Conservation (phyloP, 2,329 filamentous ascomycete species). For the Neofusicoccum sp. region DNA sequence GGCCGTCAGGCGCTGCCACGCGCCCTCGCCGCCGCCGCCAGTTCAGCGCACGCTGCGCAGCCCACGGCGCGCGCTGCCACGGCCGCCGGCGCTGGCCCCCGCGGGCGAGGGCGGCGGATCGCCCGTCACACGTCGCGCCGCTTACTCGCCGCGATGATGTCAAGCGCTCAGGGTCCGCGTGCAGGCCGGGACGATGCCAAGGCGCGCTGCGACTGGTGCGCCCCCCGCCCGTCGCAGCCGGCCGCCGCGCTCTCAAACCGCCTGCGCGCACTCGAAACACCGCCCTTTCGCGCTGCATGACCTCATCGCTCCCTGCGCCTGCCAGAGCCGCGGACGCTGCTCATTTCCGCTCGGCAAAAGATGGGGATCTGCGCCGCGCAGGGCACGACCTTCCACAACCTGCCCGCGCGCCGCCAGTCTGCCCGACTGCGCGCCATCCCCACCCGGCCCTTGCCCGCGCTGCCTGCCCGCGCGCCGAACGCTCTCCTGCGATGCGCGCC, state of each 20-base stretch:
- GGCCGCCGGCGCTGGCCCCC: neutral
- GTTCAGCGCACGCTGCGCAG: neutral
- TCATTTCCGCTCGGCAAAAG: constrained; percentile 17
- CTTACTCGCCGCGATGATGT: neutral
- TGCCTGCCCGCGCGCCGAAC: too few species aligned
- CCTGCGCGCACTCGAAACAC: constrained; percentile 1
- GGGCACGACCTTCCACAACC: too few species aligned
- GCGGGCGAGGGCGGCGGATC: neutral
- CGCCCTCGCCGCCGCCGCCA: neutral
- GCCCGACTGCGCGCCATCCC: too few species aligned
- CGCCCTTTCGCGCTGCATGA: constrained; percentile 9
- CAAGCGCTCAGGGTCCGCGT: neutral
- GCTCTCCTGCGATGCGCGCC: neutral
- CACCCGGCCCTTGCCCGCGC: too few species aligned
- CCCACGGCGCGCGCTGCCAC: neutral
- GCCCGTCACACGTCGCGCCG: neutral
- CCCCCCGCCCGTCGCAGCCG: neutral
- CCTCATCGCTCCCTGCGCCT: constrained; percentile 5
- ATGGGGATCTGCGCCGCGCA: neutral
- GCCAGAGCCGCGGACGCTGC: too few species aligned
- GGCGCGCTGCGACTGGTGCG: neutral
- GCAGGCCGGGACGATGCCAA: neutral
- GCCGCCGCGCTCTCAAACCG: neutral
- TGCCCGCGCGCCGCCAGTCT: too few species aligned
- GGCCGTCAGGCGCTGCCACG: neutral